Evolutionary conservation across 768 basidiomycete species (phyloP), one percentile per base, ranked within the genome.

Genomic region (Trametes gibbosa): DNA sequence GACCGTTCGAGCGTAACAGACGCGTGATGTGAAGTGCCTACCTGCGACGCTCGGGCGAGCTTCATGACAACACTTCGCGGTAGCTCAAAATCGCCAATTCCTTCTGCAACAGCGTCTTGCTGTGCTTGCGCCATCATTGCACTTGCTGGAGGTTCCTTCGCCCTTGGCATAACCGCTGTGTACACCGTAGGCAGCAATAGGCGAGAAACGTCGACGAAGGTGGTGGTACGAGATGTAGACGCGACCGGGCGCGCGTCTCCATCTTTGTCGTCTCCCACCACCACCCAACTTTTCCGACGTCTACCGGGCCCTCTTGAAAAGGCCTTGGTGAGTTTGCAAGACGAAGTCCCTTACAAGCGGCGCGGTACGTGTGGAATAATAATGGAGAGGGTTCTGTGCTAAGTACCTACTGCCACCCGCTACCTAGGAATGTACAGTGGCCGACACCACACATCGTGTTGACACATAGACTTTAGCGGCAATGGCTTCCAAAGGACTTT

Each of bases 81-180:
- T 1, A 96, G 77, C 68, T 97, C 92, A 70, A 84, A 94, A 72
- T 90, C 90, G 64, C 94, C 91, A 52, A 97, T 91, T 0, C 92
- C 91, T 45, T 90, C 89, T 3, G 89, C 87, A 32, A 87, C 84
- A 5, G 85, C 81, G 39, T 90, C 86, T 66, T 92, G 91, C 66
- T 92, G 91, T 0, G 86, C 81, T 67, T 90, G 84, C 0, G 91
- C 90, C 1, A 84, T 83, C 39, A 86, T 81, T 0, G 77, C 76
- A 0, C 80, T 81, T 29, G 79, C 74, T 0, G 74, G 70, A 13
- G 79, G 67, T 57, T 91, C 87, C 74, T 87, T 89, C 37, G 43
- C 49, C 23, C 87, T 83, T 16, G 89, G 88, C 89, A 90, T 90
- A 56, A n/a, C 63, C 19, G 53, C 5, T 3, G 16, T 32, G 14